Conservation (phyloP, 352 stramenopile species). For the Pythium brachiatum region DNA sequence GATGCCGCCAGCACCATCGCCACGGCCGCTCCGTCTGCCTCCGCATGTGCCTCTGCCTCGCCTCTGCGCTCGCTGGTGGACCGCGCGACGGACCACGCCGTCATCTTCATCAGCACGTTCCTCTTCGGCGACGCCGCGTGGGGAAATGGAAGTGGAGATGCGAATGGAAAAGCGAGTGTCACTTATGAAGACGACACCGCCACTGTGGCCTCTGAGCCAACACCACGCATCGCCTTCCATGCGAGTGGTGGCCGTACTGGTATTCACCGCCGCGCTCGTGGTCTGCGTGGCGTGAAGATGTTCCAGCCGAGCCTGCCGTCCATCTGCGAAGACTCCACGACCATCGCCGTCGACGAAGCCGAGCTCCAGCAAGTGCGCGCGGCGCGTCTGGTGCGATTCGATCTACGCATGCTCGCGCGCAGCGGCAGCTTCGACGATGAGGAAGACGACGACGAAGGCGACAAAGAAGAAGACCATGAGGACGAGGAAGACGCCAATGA, state of each 20-base stretch:
- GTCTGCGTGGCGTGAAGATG: not conserved
- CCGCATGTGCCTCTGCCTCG: not conserved
- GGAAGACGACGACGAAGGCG: not conserved
- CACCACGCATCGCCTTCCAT: not conserved
- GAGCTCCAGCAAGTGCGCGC: not conserved
- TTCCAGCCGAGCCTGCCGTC: not conserved
- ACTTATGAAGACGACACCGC: not conserved
- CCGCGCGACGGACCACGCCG: not conserved
- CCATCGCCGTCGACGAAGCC: not conserved
- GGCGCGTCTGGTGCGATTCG: not conserved
- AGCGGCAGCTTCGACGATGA: not conserved
- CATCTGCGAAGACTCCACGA: not conserved
- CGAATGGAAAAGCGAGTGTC: too few relatives aligned
- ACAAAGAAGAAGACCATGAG: not conserved
- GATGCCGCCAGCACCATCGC: not conserved
- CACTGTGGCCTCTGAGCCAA: too few relatives aligned
- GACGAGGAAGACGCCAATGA: not conserved
- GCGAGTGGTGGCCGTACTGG: not conserved
- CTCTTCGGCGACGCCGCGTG: not conserved
- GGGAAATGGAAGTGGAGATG: too few relatives aligned
- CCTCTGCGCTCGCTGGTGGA: not conserved
- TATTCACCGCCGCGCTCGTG: not conserved
- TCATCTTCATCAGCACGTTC: constrained; percentile 3
- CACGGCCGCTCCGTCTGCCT: too few relatives aligned
- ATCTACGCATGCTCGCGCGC: not conserved